Evolutionary conservation across 116 monocot genomes (phyloP).

Genomic region (Cymodocea nodosa): DNA sequence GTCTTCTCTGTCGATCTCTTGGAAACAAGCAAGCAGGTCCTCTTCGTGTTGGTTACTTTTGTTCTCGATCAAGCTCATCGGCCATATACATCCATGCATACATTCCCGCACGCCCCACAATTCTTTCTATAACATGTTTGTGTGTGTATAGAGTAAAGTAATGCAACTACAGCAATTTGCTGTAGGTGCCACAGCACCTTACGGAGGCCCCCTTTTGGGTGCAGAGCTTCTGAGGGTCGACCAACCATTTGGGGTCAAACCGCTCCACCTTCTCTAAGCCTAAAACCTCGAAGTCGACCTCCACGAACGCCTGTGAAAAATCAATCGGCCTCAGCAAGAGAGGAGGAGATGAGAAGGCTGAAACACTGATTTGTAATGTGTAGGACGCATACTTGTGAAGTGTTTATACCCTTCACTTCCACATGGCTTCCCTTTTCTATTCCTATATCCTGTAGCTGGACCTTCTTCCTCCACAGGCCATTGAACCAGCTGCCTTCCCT

Average conservation of each 20-base stretch:
- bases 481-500: constrained; percentile 44
- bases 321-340: background rate
- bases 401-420: constrained; percentile 32
- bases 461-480: constrained; percentile 71
- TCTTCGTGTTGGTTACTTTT: too few species aligned
- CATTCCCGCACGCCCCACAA: too few species aligned
- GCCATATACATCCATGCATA: too few species aligned
- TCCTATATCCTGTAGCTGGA: constrained; percentile 6
- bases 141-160: too few species aligned
- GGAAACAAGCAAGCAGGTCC: too few species aligned
- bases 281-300: constrained; percentile 36
- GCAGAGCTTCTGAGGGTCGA: constrained; percentile 50
- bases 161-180: too few species aligned
- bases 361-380: too few species aligned
- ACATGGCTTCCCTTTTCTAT: constrained; percentile 17
- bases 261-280: constrained; percentile 31
- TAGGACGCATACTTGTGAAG: too few species aligned
- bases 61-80: too few species aligned
- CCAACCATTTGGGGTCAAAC: constrained; percentile 58
- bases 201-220: constrained; percentile 9
- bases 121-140: too few species aligned
- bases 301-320: constrained; percentile 46
- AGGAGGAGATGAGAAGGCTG: background rate
- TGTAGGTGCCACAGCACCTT: too few species aligned
- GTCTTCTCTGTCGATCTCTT: too few species aligned